Evolutionary conservation across 192 early-diverging fungal genomes (phyloP).

Genomic region (Oehlia diaphana): DNA sequence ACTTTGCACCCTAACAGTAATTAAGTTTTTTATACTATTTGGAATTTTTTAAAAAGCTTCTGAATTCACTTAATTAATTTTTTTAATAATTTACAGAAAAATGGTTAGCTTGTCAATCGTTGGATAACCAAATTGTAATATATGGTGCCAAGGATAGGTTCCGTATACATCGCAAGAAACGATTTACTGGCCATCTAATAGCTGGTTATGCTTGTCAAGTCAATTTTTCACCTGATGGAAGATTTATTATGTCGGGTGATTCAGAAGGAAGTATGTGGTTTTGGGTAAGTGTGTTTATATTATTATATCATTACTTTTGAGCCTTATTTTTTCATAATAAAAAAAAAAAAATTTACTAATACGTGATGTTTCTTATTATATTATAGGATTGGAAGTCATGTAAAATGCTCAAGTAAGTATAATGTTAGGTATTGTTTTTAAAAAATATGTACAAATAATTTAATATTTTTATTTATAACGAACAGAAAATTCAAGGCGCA

Average conservation of each 20-base stretch:
- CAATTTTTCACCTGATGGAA: conserved; percentile 87
- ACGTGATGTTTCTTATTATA: no score
- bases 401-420: conserved; percentile 64
- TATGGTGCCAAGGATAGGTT: conserved; percentile 87
- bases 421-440: background rate
- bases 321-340: background rate
- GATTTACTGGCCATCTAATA: conserved; percentile 89
- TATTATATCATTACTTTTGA: background rate
- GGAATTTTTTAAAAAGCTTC: background rate
- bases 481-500: conserved; percentile 85
- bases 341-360: background rate
- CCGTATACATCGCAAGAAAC: conserved; percentile 85
- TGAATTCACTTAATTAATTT: background rate
- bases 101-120: conserved; percentile 91
- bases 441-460: background rate
- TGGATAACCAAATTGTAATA: conserved; percentile 95
- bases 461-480: background rate
- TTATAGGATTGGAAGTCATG: conserved; percentile 85
- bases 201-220: conserved; percentile 98
- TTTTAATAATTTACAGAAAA: conserved; percentile 57
- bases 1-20: conserved; percentile 84
- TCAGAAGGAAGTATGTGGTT: conserved; percentile 90
- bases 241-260: conserved; percentile 87
- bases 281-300: conserved; percentile 56
- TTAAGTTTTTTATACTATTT: conserved; percentile 31